Evolutionary conservation across 2,329 filamentous ascomycete species (phyloP), one percentile per base, ranked within the genome.

Genomic region (Diaporthe aspalathi): DNA sequence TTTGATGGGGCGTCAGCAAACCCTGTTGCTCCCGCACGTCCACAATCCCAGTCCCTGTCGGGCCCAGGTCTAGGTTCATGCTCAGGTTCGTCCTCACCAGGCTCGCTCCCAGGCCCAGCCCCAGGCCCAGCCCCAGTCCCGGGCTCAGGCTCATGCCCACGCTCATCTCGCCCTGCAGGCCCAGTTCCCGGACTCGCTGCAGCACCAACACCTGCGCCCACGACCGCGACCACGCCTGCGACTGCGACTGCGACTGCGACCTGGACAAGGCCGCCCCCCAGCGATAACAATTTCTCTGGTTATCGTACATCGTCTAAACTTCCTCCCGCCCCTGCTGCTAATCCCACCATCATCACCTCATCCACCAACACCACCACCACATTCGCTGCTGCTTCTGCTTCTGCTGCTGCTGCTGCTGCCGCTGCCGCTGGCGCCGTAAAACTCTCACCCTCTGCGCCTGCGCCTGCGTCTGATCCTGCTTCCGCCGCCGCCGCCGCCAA

Each of bases 391-490:
- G 66, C 70, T 32, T 73, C 70, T 69, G 66, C 70, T 32, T 73
- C 75, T 69, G 74, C 74, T 73, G 62, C 67, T 65, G 57, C 70
- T 40, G 74, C 74, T 22, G 49, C 50, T 53, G 50, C 74, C 72
- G 62, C 67, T 65, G 57, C 70, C 35, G 74, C 74, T 22, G 49
- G 27, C 32, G 50, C 50, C 32, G 50, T 32, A 16, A n/a, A 14
- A 35, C 8, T 32, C 27, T 5, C 27, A 32, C 50, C 50, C 27
- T 53, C 27, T 60, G 54, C 53, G 32, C 17, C 53, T 22, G 32
- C 54, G 35, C 12, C 38, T 6, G n/a, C 54, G 20, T 27, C 50
- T 29, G 75, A 78, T 74, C 78, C 75, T 76, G 81, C 78, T 78
- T 78, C 70, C 78, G 68, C 71, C 68, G 65, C 22, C 54, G 32